Evolutionary conservation across 2,329 filamentous ascomycete species (phyloP), one percentile per base, ranked within the genome.

Genomic region (Teratosphaeria viscida): DNA sequence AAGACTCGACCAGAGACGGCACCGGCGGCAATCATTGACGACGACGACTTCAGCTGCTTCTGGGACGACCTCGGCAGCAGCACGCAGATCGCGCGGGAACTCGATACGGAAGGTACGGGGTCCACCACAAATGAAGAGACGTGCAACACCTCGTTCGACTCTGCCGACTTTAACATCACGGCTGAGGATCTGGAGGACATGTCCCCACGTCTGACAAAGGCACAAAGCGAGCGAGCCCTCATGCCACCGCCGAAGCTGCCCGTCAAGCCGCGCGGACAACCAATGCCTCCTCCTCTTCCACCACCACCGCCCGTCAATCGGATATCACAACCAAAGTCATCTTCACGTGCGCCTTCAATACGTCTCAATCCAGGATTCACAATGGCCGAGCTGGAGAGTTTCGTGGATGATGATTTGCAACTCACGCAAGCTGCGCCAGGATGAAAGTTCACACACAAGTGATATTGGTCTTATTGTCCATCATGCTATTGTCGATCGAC

Each of bases 41-140:
- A 57, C 11, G 61, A 69, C 32, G 69, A 71, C n/a, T 52, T 68
- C 14, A 54, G 34, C n/a, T 59, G 55, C 55, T 66, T 69, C 58
- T 69, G 63, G 56, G 71, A 75, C 49, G 76, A 78, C n/a, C 67
- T 79, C 2, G 76, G 74, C n/a, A 76, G 71, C 60, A 74, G 71
- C 39, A 76, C 76, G 0, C 77, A 79, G 60, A 75, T 79, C 39
- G 75, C 75, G 6, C 72, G 76, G 8, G 76, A 79, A 35, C 65
- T 79, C 8, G 68, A 67, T 2, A 61, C 59, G 16, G 70, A 70
- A 14, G 55, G 56, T 29, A 53, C 11, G 27, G 32, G 32, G 11
- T 32, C 32, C 54, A 27, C 14, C n/a, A 10, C 27, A 6, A 10
- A 26, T 2, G 16, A 56, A 3, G 1, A 23, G 29, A 29, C 23